Evolutionary conservation across 208 protist species (phyloP).

Genomic region (Leishmania major): DNA sequence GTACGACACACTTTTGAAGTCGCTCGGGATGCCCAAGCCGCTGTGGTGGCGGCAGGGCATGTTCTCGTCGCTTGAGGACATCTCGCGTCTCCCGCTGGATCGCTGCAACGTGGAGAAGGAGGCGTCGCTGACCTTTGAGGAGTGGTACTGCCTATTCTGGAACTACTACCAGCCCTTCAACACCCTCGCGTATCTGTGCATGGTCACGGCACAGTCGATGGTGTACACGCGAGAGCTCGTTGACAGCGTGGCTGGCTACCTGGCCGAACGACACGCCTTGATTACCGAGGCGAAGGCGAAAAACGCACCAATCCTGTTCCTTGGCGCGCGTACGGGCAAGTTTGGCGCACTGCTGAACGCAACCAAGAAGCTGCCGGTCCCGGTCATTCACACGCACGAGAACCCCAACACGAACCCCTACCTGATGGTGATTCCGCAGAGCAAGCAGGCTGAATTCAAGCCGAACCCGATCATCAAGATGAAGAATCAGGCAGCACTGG

Average conservation of each 20-base stretch:
- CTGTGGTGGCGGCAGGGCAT: slow-evolving; percentile 70
- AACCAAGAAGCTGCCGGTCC: slow-evolving; percentile 78
- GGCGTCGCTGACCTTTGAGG: slow-evolving; percentile 69
- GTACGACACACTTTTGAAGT: slow-evolving; percentile 56
- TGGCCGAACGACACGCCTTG: slow-evolving; percentile 69
- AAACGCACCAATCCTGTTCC: slow-evolving; percentile 84
- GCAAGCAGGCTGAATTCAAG: slow-evolving; percentile 85
- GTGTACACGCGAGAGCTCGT: slow-evolving; percentile 76
- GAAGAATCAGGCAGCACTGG: slow-evolving; percentile 78
- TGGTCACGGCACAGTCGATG: slow-evolving; percentile 76
- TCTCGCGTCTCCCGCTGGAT: slow-evolving; percentile 84
- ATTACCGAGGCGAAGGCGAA: slow-evolving; percentile 66
- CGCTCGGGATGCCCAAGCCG: slow-evolving; percentile 63
- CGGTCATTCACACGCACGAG: slow-evolving; percentile 79
- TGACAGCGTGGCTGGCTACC: slow-evolving; percentile 74
- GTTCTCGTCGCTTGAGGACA: slow-evolving; percentile 80
- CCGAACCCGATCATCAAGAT: slow-evolving; percentile 81
- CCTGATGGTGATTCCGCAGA: slow-evolving; percentile 77
- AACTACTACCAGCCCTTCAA: slow-evolving; percentile 90
- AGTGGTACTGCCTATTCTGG: slow-evolving; percentile 91
- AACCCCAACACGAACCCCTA: slow-evolving; percentile 89
- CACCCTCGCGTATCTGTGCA: slow-evolving; percentile 75
- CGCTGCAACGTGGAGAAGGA: slow-evolving; percentile 69
- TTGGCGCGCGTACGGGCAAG: slow-evolving; percentile 76
- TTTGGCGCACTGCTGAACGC: slow-evolving; percentile 78